Evolutionary conservation across 768 basidiomycete genomes (phyloP), one percentile per base, ranked within the genome.

Genomic region (Trametopsis cervina): DNA sequence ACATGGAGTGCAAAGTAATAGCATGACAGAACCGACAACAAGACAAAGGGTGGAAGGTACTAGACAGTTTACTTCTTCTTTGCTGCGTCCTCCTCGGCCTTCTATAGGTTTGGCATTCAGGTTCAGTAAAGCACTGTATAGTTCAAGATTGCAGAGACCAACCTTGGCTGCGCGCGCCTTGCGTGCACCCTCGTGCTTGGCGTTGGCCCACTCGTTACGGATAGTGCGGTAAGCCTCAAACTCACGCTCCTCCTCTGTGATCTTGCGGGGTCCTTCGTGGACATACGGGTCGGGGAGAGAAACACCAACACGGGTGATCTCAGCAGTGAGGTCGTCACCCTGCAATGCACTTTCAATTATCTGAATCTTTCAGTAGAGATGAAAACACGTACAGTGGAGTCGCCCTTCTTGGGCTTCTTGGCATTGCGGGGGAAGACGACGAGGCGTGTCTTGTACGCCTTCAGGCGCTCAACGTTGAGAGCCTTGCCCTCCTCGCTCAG

Each of bases 371-470:
- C 46, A 24, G 44, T 36, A 13, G 22, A 35, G 20, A 18, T 29
- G 51, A 53, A 29, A 52, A 29, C 33, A 75, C 90, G 57, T 63
- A 93, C 92, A 51, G 83, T 80, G 42, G 92, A 87, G 69, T 97
- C 94, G 49, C 89, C 90, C 78, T 88, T 85, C 82, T 96, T 97
- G 63, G 89, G 83, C 75, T 97, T 97, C 68, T 81, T 77, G 55
- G 89, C 78, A 72, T 96, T 94, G 69, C 89, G 84, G 66, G 96
- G 94, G 87, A 96, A 97, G 71, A 99, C 86, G 59, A 98, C 85
- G 64, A 99, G 72, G 60, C 86, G 83, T 50, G 76, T 70, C 76
- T 92, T 92, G 85, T 98, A 98, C 33, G 85, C 86, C 70, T 88
- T 80, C 68, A 99, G 74, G 62, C 95, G 78, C 69, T 92, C 90